Conservation (phyloP, 2,329 filamentous ascomycete species). For the Mycosphaerelloides madeirae region DNA sequence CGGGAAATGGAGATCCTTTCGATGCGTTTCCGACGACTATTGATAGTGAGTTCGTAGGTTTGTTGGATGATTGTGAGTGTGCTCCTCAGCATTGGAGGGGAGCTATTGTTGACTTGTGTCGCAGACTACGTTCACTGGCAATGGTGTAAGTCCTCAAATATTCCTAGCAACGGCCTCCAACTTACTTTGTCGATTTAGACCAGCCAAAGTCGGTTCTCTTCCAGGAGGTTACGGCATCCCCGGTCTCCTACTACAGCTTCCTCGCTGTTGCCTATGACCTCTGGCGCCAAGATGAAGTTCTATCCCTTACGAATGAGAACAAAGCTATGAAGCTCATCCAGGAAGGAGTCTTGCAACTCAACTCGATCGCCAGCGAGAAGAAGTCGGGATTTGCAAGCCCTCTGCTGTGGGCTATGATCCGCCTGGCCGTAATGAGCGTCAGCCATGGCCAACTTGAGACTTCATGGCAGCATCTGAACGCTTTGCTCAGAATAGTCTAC, state of each 20-base stretch:
- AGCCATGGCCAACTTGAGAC: conserved; percentile 15
- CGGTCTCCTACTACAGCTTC: conserved; percentile 13
- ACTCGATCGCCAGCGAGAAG: background rate
- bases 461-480: conserved; percentile 15
- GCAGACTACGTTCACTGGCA: background rate
- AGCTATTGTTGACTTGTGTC: background rate
- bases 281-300: conserved; percentile 13
- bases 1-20: conserved; percentile 12
- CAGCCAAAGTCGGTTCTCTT: conserved; percentile 7
- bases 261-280: conserved; percentile 15
- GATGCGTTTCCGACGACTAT: conserved; percentile 14
- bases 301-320: conserved; percentile 10
- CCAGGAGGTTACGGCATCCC: conserved; percentile 8
- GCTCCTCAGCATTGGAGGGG: background rate
- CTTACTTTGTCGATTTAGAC: background rate
- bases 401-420: conserved; percentile 15
- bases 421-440: conserved; percentile 15
- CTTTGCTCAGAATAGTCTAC: conserved; percentile 7
- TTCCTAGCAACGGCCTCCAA: background rate
- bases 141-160: conserved; percentile 2
- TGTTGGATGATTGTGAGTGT: conserved; percentile 11
- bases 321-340: conserved; percentile 11
- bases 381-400: conserved; percentile 6
- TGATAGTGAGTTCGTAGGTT: conserved; percentile 9
- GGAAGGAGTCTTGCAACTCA: conserved; percentile 5